These are phyloP conservation scores for Chrysochromulina parva DNA, from an alignment of 78 protist species.

Conservation along the genomic window DNA sequence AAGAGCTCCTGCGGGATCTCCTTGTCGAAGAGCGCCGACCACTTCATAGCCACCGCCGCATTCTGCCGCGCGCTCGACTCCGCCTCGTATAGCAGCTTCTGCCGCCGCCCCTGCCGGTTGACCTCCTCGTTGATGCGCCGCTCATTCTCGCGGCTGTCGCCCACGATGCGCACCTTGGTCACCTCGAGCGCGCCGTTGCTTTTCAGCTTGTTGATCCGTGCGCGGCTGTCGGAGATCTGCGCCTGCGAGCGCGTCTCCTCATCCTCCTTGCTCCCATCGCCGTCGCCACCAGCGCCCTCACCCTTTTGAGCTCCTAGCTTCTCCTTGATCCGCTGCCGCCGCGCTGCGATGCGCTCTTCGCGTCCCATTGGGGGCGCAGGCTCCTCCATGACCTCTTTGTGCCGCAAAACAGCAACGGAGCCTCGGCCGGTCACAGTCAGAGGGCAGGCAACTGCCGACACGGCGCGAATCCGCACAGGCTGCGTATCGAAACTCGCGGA, in stretches of 20 bases:
- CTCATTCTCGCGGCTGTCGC: conserved; percentile 40
- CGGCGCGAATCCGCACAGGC: too few species aligned
- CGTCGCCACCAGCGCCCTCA: background rate
- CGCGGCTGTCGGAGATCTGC: background rate
- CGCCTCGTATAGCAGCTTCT: conserved; percentile 46
- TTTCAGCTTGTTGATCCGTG: background rate
- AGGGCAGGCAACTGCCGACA: too few species aligned
- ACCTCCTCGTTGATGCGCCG: conserved; percentile 36
- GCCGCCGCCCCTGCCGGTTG: conserved; percentile 24
- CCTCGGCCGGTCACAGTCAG: too few species aligned
- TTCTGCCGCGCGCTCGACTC: conserved; percentile 31
- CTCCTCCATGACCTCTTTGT: too few species aligned
- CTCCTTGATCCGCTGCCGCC: background rate
- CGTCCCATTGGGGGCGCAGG: too few species aligned
- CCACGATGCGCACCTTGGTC: conserved; percentile 22
- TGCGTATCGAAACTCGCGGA: too few species aligned
- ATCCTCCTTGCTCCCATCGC: background rate
- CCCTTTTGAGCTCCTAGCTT: too few species aligned
- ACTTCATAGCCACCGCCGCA: conserved; percentile 46
- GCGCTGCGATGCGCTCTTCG: background rate
- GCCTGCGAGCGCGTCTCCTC: background rate
- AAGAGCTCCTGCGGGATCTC: conserved; percentile 45
- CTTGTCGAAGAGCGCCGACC: conserved; percentile 43
- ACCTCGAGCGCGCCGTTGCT: background rate
- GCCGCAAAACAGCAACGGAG: too few species aligned